Base-by-base conservation (phyloP, 2,329 filamentous ascomycete species). In the Aspergillus floridensis region DNA sequence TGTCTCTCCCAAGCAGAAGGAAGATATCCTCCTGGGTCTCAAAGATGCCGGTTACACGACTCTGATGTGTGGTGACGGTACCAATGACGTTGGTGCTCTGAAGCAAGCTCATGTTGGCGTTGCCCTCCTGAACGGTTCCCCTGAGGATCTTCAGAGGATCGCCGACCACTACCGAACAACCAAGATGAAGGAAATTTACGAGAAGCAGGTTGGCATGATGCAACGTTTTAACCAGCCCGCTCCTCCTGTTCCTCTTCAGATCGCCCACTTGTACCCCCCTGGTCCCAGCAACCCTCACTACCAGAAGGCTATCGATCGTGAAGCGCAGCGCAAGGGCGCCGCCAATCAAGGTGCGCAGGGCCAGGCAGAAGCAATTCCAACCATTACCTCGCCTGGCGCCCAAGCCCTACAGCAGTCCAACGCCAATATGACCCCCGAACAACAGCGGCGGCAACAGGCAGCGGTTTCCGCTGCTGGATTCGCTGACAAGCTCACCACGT, bases 91-190 rank as follows among this genome's bases (percentile, higher is more conserved):
- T 57, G 95, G 95, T 65, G 95, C 95, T 49, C 81, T 99, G 71
- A 99, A 99, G 82, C 95, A 99, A 79, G 95, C 95, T 46, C 95
- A 99, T 73, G 92, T 99, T 64, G 95, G 95, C 77, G 91, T 99
- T 63, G 95, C 95, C 22, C 86, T 99, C 53, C 86, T 99, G 67
- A 99, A 99, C 76, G 95, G 95, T 63, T 96, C 93, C 1, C 89
- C 88, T 66, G 91, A 98, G 22, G 95, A 98, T 73, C 84, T 99
- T 56, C 88, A 88, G 58, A 92, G 89, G 74, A 99, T 99, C 68
- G 89, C 90, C 26, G 95, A 98, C 72, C 93, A 99, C 77, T 88
- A 90, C 70, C 89, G 95, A 68, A 96, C 92, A 76, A 96, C 89
- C 46, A 96, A 92, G 83, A 96, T 99, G 91, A 98, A 97, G 83